Percentiles rank a stretch among this genome's conserved stretches.
phyloP scores from a whole-genome alignment of 257 asterid genomes.

The Anisodus tanguticus region DNA sequence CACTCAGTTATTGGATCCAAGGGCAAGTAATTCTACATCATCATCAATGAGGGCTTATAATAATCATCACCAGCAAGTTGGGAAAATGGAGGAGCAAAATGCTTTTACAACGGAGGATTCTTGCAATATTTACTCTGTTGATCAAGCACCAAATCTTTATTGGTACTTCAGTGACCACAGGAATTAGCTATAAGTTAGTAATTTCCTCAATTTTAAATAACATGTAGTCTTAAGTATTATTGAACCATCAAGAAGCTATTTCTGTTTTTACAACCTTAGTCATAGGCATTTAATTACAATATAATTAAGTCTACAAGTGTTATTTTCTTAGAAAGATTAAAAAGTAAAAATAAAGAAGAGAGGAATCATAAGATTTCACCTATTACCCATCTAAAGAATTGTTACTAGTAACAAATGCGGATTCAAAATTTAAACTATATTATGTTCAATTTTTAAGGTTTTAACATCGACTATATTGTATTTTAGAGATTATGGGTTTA shows the following conservation, averaged over 20 bases:
- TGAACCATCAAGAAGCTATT: constrained; percentile 24
- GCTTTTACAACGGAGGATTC: constrained; percentile 38
- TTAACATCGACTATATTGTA: no score
- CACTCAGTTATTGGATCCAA: constrained; percentile 39
- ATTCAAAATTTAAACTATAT: neutral
- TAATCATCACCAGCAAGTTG: constrained; percentile 33
- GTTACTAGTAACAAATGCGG: fast-evolving
- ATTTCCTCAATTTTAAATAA: constrained; percentile 23
- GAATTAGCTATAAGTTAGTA: constrained; percentile 26
- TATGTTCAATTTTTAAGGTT: neutral
- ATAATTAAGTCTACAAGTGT: neutral
- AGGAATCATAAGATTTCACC: neutral
- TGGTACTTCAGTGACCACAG: constrained; percentile 43
- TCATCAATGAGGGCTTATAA: constrained; percentile 15
- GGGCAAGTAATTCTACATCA: constrained; percentile 26
- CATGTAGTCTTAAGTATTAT: constrained; percentile 16
- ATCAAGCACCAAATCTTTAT: constrained; percentile 44
- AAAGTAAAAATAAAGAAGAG: constrained; percentile 12
- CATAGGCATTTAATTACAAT: constrained; percentile 23
- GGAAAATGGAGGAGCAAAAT: constrained; percentile 39
- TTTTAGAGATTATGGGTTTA: neutral
- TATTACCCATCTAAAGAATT: neutral
- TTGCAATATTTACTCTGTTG: constrained; percentile 41
- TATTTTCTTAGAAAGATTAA: neutral
- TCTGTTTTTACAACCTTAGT: neutral